phyloP scores from a whole-genome alignment of 306 rosid species.

The Pterocarpus macrocarpus region DNA sequence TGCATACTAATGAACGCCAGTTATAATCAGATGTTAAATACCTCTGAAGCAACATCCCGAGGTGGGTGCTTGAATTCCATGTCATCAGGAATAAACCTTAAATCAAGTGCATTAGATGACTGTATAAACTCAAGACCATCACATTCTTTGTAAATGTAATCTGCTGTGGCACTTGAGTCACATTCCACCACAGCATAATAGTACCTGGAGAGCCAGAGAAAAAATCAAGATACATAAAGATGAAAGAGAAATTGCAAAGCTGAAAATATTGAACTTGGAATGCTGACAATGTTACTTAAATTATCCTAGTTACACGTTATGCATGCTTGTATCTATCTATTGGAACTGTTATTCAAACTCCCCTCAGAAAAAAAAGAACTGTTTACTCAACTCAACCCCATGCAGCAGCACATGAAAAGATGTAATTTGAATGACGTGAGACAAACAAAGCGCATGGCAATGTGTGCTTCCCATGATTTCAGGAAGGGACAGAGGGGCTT shows the following conservation, averaged over 20 bases:
- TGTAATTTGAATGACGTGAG: neutral
- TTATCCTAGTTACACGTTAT: neutral
- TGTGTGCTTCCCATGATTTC: neutral
- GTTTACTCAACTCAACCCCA: constrained; percentile 6
- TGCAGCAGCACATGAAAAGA: neutral
- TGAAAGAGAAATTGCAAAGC: constrained; percentile 28
- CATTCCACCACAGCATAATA: constrained; percentile 89
- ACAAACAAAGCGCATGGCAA: constrained; percentile 6
- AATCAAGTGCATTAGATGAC: constrained; percentile 83
- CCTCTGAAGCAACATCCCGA: constrained; percentile 81
- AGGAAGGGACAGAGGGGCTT: neutral
- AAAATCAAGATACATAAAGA: constrained; percentile 9
- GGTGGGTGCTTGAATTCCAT: constrained; percentile 83
- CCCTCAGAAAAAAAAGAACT: neutral
- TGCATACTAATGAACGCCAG: neutral
- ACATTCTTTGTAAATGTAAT: constrained; percentile 80
- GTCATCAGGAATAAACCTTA: constrained; percentile 91
- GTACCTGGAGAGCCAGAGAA: constrained; percentile 64
- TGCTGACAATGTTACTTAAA: constrained; percentile 1
- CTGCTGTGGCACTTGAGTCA: constrained; percentile 79
- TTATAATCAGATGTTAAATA: constrained; percentile 40
- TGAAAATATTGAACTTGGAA: constrained; percentile 16
- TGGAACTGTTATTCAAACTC: neutral
- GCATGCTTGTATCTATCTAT: constrained; percentile 3
- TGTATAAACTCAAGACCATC: constrained; percentile 80